These are phyloP conservation scores for Chrysophaeum taylorii DNA, from an alignment of 352 stramenopile genomes.

Conservation along the genomic window DNA sequence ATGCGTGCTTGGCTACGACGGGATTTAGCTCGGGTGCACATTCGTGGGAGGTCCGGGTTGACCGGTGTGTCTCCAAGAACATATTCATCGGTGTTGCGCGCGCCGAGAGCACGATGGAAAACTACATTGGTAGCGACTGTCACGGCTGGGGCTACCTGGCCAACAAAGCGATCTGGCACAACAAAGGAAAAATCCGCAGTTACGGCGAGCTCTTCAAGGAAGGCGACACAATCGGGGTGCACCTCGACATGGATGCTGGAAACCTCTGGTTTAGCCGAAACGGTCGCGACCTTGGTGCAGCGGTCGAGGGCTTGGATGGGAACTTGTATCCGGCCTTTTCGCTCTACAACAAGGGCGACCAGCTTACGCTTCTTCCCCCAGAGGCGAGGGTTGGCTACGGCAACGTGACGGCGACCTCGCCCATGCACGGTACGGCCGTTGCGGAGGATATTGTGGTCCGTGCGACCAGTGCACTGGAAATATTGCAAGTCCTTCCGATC, in stretches of 20 bases:
- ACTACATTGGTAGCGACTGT: constrained; percentile 72
- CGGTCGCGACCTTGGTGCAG: constrained; percentile 64
- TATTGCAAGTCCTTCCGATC: too few species aligned
- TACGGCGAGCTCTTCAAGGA: constrained; percentile 81
- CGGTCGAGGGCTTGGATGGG: constrained; percentile 53
- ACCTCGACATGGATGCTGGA: constrained; percentile 60
- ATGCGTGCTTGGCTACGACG: constrained; percentile 55
- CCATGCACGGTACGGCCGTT: too few species aligned
- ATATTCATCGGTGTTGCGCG: constrained; percentile 74
- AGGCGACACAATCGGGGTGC: constrained; percentile 65
- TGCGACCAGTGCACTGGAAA: too few species aligned
- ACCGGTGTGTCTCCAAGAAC: constrained; percentile 75
- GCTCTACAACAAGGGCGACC: constrained; percentile 79
- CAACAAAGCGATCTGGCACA: constrained; percentile 79
- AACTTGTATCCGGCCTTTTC: constrained; percentile 65
- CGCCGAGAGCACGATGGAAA: constrained; percentile 55
- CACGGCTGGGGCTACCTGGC: constrained; percentile 72
- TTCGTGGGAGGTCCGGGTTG: constrained; percentile 67
- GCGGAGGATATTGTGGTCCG: too few species aligned
- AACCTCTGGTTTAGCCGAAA: constrained; percentile 70
- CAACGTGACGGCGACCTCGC: too few species aligned
- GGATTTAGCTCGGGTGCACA: constrained; percentile 65
- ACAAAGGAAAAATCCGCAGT: constrained; percentile 64
- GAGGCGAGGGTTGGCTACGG: too few species aligned
- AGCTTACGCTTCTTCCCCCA: constrained; percentile 49